phyloP scores from a whole-genome alignment of 2,329 filamentous ascomycete genomes.

The Diaporthe capsici region DNA sequence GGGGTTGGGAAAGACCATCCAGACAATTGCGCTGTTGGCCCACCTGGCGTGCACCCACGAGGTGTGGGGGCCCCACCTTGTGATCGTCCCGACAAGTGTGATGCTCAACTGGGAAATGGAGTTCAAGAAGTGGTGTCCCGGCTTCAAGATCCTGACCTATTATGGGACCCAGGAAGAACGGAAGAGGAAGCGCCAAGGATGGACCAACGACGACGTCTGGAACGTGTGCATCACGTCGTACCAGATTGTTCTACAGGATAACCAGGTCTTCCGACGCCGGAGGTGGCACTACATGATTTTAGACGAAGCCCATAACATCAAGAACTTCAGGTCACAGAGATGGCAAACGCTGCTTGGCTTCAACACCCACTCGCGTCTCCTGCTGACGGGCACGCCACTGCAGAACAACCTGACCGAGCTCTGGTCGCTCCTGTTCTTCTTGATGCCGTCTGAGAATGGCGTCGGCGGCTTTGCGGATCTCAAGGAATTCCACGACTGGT shows the following conservation, averaged over 20 bases:
- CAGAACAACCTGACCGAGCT: slow-evolving; percentile 98
- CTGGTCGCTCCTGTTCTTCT: slow-evolving; percentile 96
- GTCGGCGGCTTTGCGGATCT: slow-evolving; percentile 93
- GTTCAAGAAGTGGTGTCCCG: slow-evolving; percentile 99
- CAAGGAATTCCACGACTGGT: slow-evolving; percentile 97
- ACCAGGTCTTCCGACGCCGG: slow-evolving; percentile 91
- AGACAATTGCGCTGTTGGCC: slow-evolving; percentile 93
- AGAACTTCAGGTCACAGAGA: slow-evolving; percentile 97
- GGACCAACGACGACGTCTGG: slow-evolving; percentile 94
- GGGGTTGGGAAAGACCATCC: slow-evolving; percentile 98
- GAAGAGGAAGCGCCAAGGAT: slow-evolving; percentile 89
- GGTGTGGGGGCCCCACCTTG: slow-evolving; percentile 95
- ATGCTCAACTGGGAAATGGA: slow-evolving; percentile 99
- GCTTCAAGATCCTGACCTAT: slow-evolving; percentile 98
- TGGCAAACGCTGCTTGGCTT: slow-evolving; percentile 97
- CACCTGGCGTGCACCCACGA: slow-evolving; percentile 92
- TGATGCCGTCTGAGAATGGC: slow-evolving; percentile 92
- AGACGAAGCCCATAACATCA: slow-evolving; percentile 99
- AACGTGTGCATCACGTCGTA: slow-evolving; percentile 99
- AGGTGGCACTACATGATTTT: slow-evolving; percentile 98
- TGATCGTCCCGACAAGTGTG: slow-evolving; percentile 97
- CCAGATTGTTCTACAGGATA: slow-evolving; percentile 93
- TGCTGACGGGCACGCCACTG: slow-evolving; percentile 93
- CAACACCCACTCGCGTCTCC: slow-evolving; percentile 87
- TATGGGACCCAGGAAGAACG: slow-evolving; percentile 95